Evolutionary conservation across 2,329 filamentous ascomycete genomes (phyloP).

Genomic region (Diaporthe nobilis): DNA sequence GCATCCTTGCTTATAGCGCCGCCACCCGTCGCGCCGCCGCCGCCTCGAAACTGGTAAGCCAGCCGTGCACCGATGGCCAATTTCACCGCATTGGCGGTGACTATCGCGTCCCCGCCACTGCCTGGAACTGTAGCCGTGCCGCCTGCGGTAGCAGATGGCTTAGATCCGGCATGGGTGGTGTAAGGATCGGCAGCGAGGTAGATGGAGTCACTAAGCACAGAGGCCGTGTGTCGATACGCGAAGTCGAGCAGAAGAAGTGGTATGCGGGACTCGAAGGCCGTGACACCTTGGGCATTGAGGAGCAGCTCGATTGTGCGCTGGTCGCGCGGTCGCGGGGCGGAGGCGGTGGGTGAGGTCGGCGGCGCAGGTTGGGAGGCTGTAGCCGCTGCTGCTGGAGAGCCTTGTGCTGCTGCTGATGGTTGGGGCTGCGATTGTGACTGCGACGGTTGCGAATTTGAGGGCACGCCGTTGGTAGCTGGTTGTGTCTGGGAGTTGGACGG

Average conservation of each 20-base stretch:
- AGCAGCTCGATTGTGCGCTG: constrained; percentile 85
- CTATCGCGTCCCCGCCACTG: constrained; percentile 65
- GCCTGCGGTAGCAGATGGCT: constrained; percentile 64
- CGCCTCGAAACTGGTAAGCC: constrained; percentile 76
- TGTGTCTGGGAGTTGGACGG: constrained; percentile 43
- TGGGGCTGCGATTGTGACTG: constrained; percentile 47
- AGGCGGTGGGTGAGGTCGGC: constrained; percentile 51
- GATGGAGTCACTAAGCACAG: constrained; percentile 78
- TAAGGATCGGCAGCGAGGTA: constrained; percentile 80
- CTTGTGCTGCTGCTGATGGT: constrained; percentile 44
- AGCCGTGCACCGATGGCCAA: constrained; percentile 80
- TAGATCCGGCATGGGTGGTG: constrained; percentile 68
- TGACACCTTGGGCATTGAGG: constrained; percentile 83
- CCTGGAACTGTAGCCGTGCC: constrained; percentile 62
- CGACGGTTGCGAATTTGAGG: constrained; percentile 44
- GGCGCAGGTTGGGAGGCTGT: constrained; percentile 45
- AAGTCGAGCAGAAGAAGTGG: constrained; percentile 88
- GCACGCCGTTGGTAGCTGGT: constrained; percentile 47
- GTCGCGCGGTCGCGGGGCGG: constrained; percentile 78
- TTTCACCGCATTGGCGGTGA: constrained; percentile 77
- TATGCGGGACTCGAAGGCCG: constrained; percentile 85
- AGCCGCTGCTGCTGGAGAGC: constrained; percentile 42
- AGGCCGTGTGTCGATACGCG: constrained; percentile 84
- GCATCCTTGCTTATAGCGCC: constrained; percentile 79
- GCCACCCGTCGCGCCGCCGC: constrained; percentile 60